Percentiles rank a stretch among this genome's conserved stretches.
phyloP scores from a whole-genome alignment of 202 grass and related monocot species.

The Panicum hallii region DNA sequence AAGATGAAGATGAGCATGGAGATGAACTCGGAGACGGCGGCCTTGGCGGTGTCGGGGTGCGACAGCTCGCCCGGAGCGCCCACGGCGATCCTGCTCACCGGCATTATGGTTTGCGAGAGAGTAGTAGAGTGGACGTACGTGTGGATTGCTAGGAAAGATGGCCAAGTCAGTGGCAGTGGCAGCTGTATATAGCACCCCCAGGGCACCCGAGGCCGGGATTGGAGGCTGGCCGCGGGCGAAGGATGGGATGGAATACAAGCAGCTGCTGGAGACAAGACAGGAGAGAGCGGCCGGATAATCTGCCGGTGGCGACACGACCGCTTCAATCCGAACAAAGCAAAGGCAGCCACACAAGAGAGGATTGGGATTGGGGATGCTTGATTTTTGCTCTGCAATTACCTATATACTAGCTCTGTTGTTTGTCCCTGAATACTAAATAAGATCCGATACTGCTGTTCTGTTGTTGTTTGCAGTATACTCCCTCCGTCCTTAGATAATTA shows the following conservation, averaged over 20 bases:
- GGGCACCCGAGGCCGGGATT: too few relatives aligned
- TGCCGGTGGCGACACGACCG: conserved; percentile 15
- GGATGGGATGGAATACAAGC: background rate
- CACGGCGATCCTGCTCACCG: conserved; percentile 68
- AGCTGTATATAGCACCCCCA: conserved; percentile 5
- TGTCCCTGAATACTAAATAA: too few relatives aligned
- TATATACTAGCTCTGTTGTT: too few relatives aligned
- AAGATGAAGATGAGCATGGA: conserved; percentile 97
- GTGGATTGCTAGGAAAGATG: too few relatives aligned
- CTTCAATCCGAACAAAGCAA: background rate
- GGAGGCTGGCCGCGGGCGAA: too few relatives aligned
- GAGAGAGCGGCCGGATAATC: background rate
- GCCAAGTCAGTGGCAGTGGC: too few relatives aligned
- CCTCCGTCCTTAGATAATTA: too few relatives aligned
- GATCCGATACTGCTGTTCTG: too few relatives aligned
- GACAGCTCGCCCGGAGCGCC: conserved; percentile 65
- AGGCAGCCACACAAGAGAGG: background rate
- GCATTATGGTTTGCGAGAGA: conserved; percentile 41
- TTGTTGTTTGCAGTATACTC: too few relatives aligned
- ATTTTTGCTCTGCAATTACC: too few relatives aligned
- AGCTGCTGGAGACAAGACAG: background rate
- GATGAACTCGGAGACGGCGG: conserved; percentile 88
- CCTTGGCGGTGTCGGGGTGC: conserved; percentile 66
- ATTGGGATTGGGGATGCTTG: background rate
- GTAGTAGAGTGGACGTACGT: too few relatives aligned